phyloP scores from a whole-genome alignment of 306 rosid species.

The Rosa multiflora region DNA sequence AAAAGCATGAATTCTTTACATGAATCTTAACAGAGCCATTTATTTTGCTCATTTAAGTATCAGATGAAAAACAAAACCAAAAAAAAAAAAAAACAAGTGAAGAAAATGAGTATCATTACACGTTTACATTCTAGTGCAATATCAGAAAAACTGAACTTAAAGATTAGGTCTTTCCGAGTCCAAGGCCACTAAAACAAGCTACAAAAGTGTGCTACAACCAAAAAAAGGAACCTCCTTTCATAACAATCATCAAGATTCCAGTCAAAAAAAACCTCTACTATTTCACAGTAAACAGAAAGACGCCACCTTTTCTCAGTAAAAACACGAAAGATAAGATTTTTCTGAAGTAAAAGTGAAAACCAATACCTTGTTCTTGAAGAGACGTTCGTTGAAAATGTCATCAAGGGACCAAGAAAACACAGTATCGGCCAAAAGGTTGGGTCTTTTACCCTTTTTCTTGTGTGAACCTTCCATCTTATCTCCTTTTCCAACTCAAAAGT shows the following conservation, averaged over 20 bases:
- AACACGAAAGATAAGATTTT: background rate
- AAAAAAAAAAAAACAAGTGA: no score
- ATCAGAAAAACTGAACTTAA: no score
- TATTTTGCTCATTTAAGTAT: background rate
- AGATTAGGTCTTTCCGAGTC: no score
- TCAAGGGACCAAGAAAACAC: constrained; percentile 56
- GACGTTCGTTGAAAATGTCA: constrained; percentile 40
- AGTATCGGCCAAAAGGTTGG: constrained; percentile 11
- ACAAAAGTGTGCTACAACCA: background rate
- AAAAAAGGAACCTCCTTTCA: background rate
- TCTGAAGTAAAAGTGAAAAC: background rate
- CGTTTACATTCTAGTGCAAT: no score
- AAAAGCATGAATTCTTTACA: no score
- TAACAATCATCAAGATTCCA: background rate
- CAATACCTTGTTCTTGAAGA: constrained; percentile 37
- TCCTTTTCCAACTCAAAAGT: background rate
- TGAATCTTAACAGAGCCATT: background rate
- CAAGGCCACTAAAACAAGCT: no score
- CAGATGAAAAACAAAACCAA: background rate
- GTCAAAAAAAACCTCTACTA: background rate
- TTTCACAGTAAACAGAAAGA: background rate
- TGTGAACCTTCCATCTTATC: background rate
- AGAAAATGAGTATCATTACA: background rate
- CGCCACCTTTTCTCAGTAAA: background rate
- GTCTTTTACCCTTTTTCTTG: background rate